phyloP scores from a whole-genome alignment of 1,139 yeast genomes.

The Yamadazyma atmosphaerica region DNA sequence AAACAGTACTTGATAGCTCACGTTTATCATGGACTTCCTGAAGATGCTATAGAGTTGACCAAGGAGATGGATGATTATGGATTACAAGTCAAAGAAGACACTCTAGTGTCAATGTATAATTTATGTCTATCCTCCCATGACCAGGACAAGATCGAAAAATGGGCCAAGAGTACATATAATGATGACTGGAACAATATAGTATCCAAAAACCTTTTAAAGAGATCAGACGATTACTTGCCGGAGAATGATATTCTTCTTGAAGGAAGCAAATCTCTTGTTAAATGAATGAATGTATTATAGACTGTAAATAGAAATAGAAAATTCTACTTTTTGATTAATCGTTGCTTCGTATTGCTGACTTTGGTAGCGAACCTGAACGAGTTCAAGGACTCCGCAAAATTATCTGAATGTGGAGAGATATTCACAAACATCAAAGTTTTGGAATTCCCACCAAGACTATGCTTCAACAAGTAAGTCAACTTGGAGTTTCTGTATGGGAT shows the following conservation, averaged over 20 bases:
- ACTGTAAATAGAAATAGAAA: constrained; percentile 7
- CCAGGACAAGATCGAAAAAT: constrained; percentile 47
- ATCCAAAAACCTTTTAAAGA: constrained; percentile 37
- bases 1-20: constrained; percentile 71
- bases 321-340: neutral
- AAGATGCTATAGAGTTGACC: constrained; percentile 57
- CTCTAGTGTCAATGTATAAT: constrained; percentile 58
- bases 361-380: constrained; percentile 89
- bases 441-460: constrained; percentile 82
- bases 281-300: constrained; percentile 6
- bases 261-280: constrained; percentile 1
- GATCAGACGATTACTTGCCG: constrained; percentile 36
- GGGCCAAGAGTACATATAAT: constrained; percentile 51
- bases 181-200: constrained; percentile 49
- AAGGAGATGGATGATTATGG: constrained; percentile 54
- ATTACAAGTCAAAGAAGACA: constrained; percentile 48
- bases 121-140: constrained; percentile 54
- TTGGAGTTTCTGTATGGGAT: constrained; percentile 58
- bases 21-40: constrained; percentile 65
- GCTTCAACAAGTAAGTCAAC: constrained; percentile 79
- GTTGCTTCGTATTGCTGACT: constrained; percentile 57
- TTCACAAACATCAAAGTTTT: constrained; percentile 95
- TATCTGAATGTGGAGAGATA: constrained; percentile 65
- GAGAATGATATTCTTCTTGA: constrained; percentile 19
- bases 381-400: constrained; percentile 75